Conservation (phyloP, 1,139 yeast species). For the Kodamaea anthophila region DNA sequence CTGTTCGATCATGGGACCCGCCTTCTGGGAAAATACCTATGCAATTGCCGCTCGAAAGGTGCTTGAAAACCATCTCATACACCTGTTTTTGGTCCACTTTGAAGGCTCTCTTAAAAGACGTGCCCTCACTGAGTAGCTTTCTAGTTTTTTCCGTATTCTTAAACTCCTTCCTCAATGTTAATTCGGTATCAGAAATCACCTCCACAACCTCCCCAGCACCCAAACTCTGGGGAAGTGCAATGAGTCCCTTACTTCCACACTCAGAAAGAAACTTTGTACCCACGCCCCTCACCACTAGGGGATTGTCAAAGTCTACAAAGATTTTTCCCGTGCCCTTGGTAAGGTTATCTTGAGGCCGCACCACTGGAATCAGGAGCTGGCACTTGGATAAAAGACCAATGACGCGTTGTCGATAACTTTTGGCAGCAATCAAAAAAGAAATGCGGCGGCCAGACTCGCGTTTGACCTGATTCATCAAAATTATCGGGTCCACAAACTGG, state of each 20-base stretch:
- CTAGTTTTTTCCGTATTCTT: conserved; percentile 42
- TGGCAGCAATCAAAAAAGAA: conserved; percentile 83
- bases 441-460: conserved; percentile 67
- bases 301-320: conserved; percentile 42
- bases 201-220: conserved; percentile 73
- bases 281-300: conserved; percentile 51
- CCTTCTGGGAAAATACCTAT: conserved; percentile 97
- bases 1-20: conserved; percentile 37
- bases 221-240: conserved; percentile 72
- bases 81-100: conserved; percentile 82
- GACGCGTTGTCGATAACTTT: conserved; percentile 59
- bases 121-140: conserved; percentile 43
- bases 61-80: conserved; percentile 75
- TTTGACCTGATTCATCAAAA: conserved; percentile 76
- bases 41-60: conserved; percentile 71
- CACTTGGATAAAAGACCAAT: conserved; percentile 74
- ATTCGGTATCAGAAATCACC: conserved; percentile 68
- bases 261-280: conserved; percentile 66
- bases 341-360: conserved; percentile 83
- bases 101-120: conserved; percentile 66
- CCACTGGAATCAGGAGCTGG: conserved; percentile 83
- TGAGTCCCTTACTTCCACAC: conserved; percentile 59
- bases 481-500: conserved; percentile 89
- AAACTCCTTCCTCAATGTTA: conserved; percentile 68
- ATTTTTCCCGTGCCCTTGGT: conserved; percentile 56